phyloP scores from a whole-genome alignment of 768 basidiomycete species.

The Mycena pura region DNA sequence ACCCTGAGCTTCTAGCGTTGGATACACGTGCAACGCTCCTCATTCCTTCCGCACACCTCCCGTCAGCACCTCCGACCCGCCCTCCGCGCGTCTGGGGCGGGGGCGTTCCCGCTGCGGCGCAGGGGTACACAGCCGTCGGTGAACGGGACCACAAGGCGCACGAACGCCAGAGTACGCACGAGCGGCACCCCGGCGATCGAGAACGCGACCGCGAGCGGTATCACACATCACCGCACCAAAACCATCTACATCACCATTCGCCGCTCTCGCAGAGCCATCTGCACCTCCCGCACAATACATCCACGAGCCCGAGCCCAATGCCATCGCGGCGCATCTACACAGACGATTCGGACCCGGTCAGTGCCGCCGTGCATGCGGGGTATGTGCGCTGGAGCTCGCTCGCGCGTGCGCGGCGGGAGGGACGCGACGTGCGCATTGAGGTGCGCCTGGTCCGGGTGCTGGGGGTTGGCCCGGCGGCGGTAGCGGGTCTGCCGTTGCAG shows the following conservation, averaged over 20 bases:
- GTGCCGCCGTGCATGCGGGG: conserved; percentile 56
- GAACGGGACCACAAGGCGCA: neutral
- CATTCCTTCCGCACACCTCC: conserved; percentile 50
- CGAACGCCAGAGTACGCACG: neutral
- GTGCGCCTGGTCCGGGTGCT: conserved; percentile 46
- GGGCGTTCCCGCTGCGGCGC: conserved; percentile 29
- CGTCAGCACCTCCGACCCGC: conserved; percentile 41
- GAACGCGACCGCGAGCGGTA: conserved; percentile 34
- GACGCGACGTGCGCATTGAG: conserved; percentile 48
- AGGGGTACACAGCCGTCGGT: conserved; percentile 24
- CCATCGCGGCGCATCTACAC: conserved; percentile 55
- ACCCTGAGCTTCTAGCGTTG: conserved; percentile 12
- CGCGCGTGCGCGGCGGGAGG: conserved; percentile 37
- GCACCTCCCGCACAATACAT: conserved; percentile 30
- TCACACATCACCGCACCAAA: no score
- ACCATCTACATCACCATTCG: no score
- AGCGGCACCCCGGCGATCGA: neutral
- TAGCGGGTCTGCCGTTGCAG: neutral
- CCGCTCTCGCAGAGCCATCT: no score
- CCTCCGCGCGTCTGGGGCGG: conserved; percentile 55
- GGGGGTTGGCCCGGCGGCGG: neutral
- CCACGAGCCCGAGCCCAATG: no score
- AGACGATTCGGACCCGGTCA: conserved; percentile 58
- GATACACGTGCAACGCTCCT: conserved; percentile 42
- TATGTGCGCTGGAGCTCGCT: conserved; percentile 51